A percentile compares a stretch with the other conserved stretches of the same genome.
Conservation (phyloP, 208 protist species). For the Novymonas esmeraldas region DNA sequence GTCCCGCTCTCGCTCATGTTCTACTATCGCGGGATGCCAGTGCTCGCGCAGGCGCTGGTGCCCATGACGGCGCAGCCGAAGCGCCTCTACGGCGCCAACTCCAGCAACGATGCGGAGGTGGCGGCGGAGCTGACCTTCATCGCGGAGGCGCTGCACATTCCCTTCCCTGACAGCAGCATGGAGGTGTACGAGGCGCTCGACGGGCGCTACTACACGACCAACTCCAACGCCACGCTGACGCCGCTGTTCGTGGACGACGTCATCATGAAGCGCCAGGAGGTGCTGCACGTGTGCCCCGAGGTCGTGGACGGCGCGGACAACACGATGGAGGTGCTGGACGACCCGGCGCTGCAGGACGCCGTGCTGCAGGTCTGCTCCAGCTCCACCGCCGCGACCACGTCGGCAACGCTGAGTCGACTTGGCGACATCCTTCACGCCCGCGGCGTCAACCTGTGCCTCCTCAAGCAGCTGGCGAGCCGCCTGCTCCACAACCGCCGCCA, state of each 20-base stretch:
- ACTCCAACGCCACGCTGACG: conserved; percentile 76
- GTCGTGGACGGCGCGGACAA: conserved; percentile 63
- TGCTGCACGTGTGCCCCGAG: conserved; percentile 53
- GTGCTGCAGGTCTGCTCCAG: conserved; percentile 37
- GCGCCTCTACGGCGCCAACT: conserved; percentile 66
- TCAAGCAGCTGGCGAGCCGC: conserved; percentile 67
- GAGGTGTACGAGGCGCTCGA: conserved; percentile 85
- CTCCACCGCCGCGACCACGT: conserved; percentile 1
- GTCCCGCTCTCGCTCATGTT: conserved; percentile 86
- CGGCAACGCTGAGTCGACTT: conserved; percentile 22
- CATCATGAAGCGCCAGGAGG: conserved; percentile 85
- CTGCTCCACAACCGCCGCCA: conserved; percentile 19
- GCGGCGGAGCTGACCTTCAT: conserved; percentile 76
- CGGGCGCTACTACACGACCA: conserved; percentile 80
- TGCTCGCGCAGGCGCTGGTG: conserved; percentile 85
- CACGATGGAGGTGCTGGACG: conserved; percentile 53
- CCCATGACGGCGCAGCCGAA: conserved; percentile 66
- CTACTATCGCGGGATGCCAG: conserved; percentile 87
- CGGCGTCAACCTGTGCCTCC: conserved; percentile 81
- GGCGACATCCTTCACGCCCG: conserved; percentile 53
- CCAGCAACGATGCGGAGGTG: conserved; percentile 69
- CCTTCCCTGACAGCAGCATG: conserved; percentile 52
- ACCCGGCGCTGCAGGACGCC: conserved; percentile 38
- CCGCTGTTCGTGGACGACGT: conserved; percentile 71
- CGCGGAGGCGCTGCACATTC: conserved; percentile 77